Evolutionary conservation across 306 rosid species (phyloP).

Genomic region (Glycine soja): DNA sequence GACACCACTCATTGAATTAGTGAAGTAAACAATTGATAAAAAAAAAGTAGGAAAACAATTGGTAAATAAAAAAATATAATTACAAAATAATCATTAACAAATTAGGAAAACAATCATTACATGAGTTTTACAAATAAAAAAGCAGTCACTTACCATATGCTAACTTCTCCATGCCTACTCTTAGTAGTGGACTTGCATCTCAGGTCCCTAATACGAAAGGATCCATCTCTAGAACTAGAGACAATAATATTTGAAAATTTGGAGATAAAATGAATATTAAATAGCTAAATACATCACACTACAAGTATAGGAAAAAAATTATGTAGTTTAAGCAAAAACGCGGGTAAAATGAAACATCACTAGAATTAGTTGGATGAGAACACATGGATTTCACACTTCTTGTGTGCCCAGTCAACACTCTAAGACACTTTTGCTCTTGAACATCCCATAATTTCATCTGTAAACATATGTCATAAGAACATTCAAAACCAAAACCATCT

Average conservation of each 20-base stretch:
- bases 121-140: slow-evolving; percentile 8
- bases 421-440: slow-evolving; percentile 74
- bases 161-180: slow-evolving; percentile 52
- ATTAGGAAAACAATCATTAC: neutral
- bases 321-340: neutral
- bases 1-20: slow-evolving; percentile 70
- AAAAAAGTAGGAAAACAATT: no score
- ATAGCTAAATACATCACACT: slow-evolving; percentile 3
- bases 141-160: slow-evolving; percentile 54
- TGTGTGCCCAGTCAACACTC: slow-evolving; percentile 69
- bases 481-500: slow-evolving; percentile 6
- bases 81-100: neutral
- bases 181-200: slow-evolving; percentile 64
- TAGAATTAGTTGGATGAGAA: slow-evolving; percentile 84
- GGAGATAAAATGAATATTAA: slow-evolving; percentile 20
- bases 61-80: neutral
- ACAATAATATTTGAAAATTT: slow-evolving; percentile 66
- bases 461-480: slow-evolving; percentile 31
- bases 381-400: slow-evolving; percentile 94
- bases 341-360: slow-evolving; percentile 46
- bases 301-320: neutral
- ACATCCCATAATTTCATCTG: slow-evolving; percentile 96
- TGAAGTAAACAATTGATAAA: slow-evolving; percentile 36
- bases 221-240: slow-evolving; percentile 98
- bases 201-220: slow-evolving; percentile 91